Evolutionary conservation across 1,284 basidiomycete genomes (phyloP).

Genomic region (Clitocybe nebularis): DNA sequence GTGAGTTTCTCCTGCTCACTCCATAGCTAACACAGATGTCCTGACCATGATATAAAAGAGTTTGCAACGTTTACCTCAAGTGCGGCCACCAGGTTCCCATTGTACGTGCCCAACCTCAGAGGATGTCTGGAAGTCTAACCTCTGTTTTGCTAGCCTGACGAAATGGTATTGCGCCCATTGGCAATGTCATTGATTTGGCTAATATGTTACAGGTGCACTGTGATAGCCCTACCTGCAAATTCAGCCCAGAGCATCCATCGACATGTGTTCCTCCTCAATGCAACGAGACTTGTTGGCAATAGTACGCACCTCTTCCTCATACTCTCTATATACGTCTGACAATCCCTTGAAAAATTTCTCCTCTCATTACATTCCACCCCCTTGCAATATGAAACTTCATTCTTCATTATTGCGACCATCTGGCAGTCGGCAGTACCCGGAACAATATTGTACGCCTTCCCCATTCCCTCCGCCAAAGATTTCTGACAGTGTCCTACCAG

Average conservation of each 20-base stretch:
- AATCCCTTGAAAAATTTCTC: slow-evolving; percentile 4
- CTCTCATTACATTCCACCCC: slow-evolving; percentile 14
- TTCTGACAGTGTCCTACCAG: slow-evolving; percentile 7
- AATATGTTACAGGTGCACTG: slow-evolving; percentile 50
- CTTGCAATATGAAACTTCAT: not conserved
- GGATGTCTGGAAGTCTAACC: not conserved
- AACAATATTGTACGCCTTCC: slow-evolving; percentile 45
- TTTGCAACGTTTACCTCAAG: slow-evolving; percentile 43
- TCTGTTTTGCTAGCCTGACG: slow-evolving; percentile 50
- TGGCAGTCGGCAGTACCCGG: slow-evolving; percentile 56
- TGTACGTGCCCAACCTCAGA: slow-evolving; percentile 30
- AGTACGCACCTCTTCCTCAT: too few relatives aligned
- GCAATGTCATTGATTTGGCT: not conserved
- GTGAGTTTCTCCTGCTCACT: slow-evolving; percentile 15
- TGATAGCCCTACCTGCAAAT: slow-evolving; percentile 52
- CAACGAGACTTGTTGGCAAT: slow-evolving; percentile 61
- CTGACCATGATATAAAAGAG: slow-evolving; percentile 13
- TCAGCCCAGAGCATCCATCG: slow-evolving; percentile 54
- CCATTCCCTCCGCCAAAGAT: not conserved
- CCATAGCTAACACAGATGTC: not conserved
- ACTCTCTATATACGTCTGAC: slow-evolving; percentile 3
- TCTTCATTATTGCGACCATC: not conserved
- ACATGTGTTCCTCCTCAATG: slow-evolving; percentile 49
- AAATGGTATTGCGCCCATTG: slow-evolving; percentile 40
- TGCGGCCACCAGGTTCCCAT: slow-evolving; percentile 53